Evolutionary conservation across 805 yeast genomes (phyloP), one percentile per base, ranked within the genome.

Genomic region (Myxozyma sirexii): DNA sequence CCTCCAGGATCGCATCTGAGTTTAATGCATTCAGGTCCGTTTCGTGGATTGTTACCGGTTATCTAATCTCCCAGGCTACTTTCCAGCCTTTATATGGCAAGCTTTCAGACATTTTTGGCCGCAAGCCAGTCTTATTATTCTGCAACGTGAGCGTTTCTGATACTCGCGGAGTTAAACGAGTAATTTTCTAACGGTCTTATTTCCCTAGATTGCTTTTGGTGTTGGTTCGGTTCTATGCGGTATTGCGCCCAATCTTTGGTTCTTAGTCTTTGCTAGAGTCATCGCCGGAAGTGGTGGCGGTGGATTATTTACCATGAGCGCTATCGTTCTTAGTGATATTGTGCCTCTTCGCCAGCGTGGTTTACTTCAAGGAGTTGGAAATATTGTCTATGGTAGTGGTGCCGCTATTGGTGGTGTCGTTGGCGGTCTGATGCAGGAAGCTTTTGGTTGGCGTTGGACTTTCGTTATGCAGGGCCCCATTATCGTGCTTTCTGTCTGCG

Each of bases 241-340:
- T 1, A n/a, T 60, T 24, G 60, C 67, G 26, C 62, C 59, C 10
- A 63, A 54, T 38, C 85, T 87, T 17, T 61, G 58, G 62, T 45
- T 24, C 0, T 59, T 68, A n/a, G 67, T 67, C 27, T 47, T 44
- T 29, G 70, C 69, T 0, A 79, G 96, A 67, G 86, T 88, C 62
- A 77, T 90, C 54, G 85, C 96, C 27, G 97, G 97, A n/a, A 80
- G 87, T 57, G 97, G 97, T 13, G 96, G 96, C n/a, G 94, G 96
- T 7, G 97, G 97, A 0, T 81, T 90, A 68, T 83, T 86, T 54
- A 80, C 92, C 0, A 75, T 90, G 68, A 81, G 89, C 21, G 86
- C 96, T 8, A 87, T 90, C 58, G 80, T 90, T 3, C 80, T 86
- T 65, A 83, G 90, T 31, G 97, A 90, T 72, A 76, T 89, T 49